A percentile compares a stretch with the other conserved stretches of the same genome.
Evolutionary conservation across 2,329 filamentous ascomycete species (phyloP).

Genomic region (Xylaria sp.): DNA sequence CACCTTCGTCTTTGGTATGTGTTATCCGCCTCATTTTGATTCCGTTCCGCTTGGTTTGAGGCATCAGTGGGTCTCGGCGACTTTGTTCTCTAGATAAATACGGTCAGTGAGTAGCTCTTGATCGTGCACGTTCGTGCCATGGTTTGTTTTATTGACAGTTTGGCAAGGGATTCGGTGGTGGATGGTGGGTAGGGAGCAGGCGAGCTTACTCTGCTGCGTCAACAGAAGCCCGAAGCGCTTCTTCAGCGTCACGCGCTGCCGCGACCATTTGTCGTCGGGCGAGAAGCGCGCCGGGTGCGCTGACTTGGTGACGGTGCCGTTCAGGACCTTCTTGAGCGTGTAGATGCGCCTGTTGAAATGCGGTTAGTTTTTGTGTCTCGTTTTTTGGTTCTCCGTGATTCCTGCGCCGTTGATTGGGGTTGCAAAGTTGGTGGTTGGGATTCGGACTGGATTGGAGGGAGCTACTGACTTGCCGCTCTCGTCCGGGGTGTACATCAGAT

Average conservation of each 20-base stretch:
- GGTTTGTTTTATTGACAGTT: no score
- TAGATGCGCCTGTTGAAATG: constrained; percentile 69
- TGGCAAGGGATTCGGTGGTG: not conserved
- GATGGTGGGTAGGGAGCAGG: not conserved
- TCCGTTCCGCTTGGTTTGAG: no score
- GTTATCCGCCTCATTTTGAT: no score
- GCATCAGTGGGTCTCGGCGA: constrained; percentile 38
- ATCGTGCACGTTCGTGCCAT: not conserved
- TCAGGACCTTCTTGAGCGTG: constrained; percentile 89
- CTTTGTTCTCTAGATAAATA: constrained; percentile 37
- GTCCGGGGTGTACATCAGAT: constrained; percentile 83
- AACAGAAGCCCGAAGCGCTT: constrained; percentile 88
- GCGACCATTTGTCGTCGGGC: constrained; percentile 98
- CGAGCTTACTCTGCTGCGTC: constrained; percentile 70
- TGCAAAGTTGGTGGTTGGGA: not conserved
- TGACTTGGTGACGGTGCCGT: constrained; percentile 88
- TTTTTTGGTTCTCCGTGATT: not conserved
- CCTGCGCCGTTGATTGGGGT: not conserved
- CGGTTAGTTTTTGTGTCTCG: not conserved
- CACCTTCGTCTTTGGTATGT: not conserved
- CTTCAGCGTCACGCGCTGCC: constrained; percentile 93
- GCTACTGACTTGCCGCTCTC: constrained; percentile 66
- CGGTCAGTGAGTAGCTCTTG: constrained; percentile 19
- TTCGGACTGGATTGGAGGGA: not conserved
- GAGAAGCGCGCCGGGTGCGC: constrained; percentile 96